phyloP scores from a whole-genome alignment of 202 grass and related monocot genomes.

The Elaeis oleifera region DNA sequence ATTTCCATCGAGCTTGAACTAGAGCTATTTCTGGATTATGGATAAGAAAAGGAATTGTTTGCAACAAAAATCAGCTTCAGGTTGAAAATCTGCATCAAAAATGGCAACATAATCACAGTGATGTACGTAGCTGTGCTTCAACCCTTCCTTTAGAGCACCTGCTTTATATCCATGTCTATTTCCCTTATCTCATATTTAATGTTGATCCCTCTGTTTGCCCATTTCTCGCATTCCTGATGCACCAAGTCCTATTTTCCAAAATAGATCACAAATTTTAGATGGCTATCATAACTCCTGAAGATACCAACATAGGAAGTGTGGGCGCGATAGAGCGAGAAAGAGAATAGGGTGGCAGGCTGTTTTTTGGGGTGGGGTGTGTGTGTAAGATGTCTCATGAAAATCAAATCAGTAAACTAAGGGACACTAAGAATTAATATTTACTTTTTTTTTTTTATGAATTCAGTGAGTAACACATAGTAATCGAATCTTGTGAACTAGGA shows the following conservation, averaged over 20 bases:
- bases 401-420: too few relatives aligned
- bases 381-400: too few relatives aligned
- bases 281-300: background rate
- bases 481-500: too few relatives aligned
- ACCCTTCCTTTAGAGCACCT: slow-evolving; percentile 32
- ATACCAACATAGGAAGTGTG: background rate
- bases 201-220: slow-evolving; percentile 25
- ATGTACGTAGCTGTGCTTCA: slow-evolving; percentile 31
- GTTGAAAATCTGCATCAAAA: slow-evolving; percentile 43
- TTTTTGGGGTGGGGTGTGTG: too few relatives aligned
- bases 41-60: slow-evolving; percentile 27
- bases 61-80: slow-evolving; percentile 16
- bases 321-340: too few relatives aligned
- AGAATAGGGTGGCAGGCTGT: too few relatives aligned
- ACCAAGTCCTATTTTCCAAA: slow-evolving; percentile 24
- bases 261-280: background rate
- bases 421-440: too few relatives aligned
- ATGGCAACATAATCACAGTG: slow-evolving; percentile 27
- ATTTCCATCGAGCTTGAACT: slow-evolving; percentile 36
- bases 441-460: too few relatives aligned
- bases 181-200: slow-evolving; percentile 29
- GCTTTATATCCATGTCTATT: slow-evolving; percentile 42
- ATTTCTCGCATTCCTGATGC: slow-evolving; percentile 24
- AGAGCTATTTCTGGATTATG: slow-evolving; percentile 31
- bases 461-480: too few relatives aligned